Base-by-base conservation (phyloP, 2,329 filamentous ascomycete species). In the Neofusicoccum umdonicola region DNA sequence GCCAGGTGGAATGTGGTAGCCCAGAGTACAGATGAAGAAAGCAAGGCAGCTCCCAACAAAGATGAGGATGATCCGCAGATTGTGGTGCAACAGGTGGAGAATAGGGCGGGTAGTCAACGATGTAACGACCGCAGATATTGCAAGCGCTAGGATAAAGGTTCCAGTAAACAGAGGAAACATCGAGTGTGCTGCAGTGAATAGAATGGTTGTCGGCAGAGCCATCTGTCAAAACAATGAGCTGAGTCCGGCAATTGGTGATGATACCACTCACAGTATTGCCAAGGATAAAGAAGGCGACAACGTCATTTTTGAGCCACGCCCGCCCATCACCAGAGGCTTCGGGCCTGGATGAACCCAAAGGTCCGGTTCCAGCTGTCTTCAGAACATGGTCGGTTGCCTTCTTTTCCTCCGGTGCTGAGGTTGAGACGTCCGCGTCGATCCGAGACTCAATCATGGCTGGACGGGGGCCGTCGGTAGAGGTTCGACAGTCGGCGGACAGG, bases 241-340 rank as follows among this genome's bases (percentile, higher is more conserved):
- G 15, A 6, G 41, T 44, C 6, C 0, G n/a, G 6, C n/a, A 15
- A 15, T 6, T 44, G 15, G 41, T 8, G 11, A 2, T 4, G 19
- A 13, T 17, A 11, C 13, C 9, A 47, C 56, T 19, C 34, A 60
- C 56, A 13, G 56, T 17, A 9, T 34, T 31, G 4, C 56, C 56
- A 2, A 60, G n/a, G n/a, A 60, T 34, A 31, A 60, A 60, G 22
- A 60, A 60, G n/a, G 56, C 56, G 27, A 60, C 37, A 9, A 47
- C 13, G 41, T 60, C 56, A 17, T 17, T 60, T 31, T 34, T 60
- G 42, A 60, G 22, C 56, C 56, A 60, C 11, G 13, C 42, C 19
- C 22, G 15, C n/a, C 22, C 34, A 9, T 13, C 27, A 1, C 27
- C 9, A 3, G 56, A 22, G 9, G 12, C 7, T n/a, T 37, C n/a